These are phyloP conservation scores for Amanita pseudoporphyria DNA, from an alignment of 768 basidiomycete genomes.

Conservation along the genomic window DNA sequence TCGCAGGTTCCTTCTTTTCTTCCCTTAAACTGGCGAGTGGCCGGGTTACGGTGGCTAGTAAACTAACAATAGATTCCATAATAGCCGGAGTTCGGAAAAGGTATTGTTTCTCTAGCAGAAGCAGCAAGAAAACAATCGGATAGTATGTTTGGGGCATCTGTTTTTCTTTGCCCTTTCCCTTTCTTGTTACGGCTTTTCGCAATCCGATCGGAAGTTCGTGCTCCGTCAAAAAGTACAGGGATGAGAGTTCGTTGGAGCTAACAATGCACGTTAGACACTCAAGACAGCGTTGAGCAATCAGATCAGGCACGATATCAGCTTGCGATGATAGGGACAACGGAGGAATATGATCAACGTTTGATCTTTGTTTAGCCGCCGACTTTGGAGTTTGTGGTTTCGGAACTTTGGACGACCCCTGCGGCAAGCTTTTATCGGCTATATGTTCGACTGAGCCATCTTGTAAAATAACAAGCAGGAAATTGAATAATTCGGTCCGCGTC, in stretches of 20 bases:
- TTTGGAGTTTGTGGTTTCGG: slow-evolving; percentile 45
- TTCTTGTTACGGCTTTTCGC: slow-evolving; percentile 58
- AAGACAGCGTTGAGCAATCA: slow-evolving; percentile 90
- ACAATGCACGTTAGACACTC: slow-evolving; percentile 89
- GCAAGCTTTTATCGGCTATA: slow-evolving; percentile 84
- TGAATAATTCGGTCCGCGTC: slow-evolving; percentile 88
- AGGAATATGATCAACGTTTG: slow-evolving; percentile 39
- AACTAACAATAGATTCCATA: slow-evolving; percentile 85
- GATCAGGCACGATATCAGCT: slow-evolving; percentile 80
- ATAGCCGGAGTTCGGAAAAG: slow-evolving; percentile 82
- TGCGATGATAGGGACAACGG: slow-evolving; percentile 42
- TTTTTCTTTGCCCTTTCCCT: slow-evolving; percentile 95
- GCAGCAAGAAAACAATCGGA: slow-evolving; percentile 83
- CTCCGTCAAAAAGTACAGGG: slow-evolving; percentile 92
- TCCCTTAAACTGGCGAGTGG: slow-evolving; percentile 64
- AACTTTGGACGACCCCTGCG: slow-evolving; percentile 76
- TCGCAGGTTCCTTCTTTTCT: slow-evolving; percentile 14
- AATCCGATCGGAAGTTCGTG: slow-evolving; percentile 84
- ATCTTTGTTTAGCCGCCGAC: slow-evolving; percentile 62
- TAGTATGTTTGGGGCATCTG: slow-evolving; percentile 73
- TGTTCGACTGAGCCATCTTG: slow-evolving; percentile 95
- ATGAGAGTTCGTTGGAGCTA: slow-evolving; percentile 70
- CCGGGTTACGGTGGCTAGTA: slow-evolving; percentile 83
- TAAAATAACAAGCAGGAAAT: slow-evolving; percentile 84
- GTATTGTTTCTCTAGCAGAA: slow-evolving; percentile 78